Base-by-base conservation (phyloP, 2,329 filamentous ascomycete species). In the Endocalyx cinctus region DNA sequence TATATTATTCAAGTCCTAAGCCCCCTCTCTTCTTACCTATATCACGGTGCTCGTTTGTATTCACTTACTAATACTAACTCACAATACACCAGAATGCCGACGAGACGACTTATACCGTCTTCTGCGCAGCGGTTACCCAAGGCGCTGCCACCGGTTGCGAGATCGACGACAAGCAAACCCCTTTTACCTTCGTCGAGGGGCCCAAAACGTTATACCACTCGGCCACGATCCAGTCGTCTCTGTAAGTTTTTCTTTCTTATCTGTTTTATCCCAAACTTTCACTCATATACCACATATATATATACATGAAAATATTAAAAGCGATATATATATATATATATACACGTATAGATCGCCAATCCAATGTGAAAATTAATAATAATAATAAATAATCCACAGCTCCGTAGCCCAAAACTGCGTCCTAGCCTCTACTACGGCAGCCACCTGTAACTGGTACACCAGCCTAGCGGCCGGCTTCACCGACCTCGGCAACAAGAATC, bases 31-130 rank as follows among this genome's bases (percentile, higher is more conserved):
- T 8, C n/a, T 23, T 23, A n/a, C 20, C 20, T n/a, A n/a, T 8
- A 23, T n/a, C 8, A 23, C n/a, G 20, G n/a, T 23, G n/a, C 20
- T 23, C n/a, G 20, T n/a, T 23, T 23, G 20, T 8, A 8, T 8
- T 23, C 20, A 23, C 20, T 23, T 23, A 23, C 20, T 23, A 8
- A 23, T 23, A 23, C 20, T 8, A n/a, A 23, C 8, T 8, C n/a
- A 23, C n/a, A 23, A 8, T 23, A 23, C 8, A 8, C 8, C 20
- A 45, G 42, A 37, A 39, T 31, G 33, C 35, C 22, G 33, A 11
- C 25, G 42, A 42, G 14, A 45, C 42, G 8, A 22, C 31, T 16
- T 45, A 45, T 19, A 42, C 42, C 7, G 29, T 42, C 15, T 45
- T 45, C 34, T 45, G 42, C 19, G 34, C 32, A 10, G 32, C 36